phyloP scores from a whole-genome alignment of 768 basidiomycete genomes.

The Auriscalpium microsporum region DNA sequence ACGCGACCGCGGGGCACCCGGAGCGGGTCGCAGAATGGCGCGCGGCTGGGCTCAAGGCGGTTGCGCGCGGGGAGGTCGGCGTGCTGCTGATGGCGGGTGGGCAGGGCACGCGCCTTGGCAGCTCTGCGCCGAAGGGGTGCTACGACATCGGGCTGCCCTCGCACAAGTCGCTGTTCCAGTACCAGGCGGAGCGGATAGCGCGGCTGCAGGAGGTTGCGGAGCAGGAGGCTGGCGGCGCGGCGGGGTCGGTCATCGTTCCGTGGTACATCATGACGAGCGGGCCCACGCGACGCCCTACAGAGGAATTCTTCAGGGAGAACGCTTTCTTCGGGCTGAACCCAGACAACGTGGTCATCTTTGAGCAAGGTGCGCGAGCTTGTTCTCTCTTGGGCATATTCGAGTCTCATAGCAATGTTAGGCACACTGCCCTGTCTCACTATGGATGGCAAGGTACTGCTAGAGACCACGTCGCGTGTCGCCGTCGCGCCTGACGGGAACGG shows the following conservation, averaged over 20 bases:
- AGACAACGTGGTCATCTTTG: conserved; percentile 85
- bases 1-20: conserved; percentile 46
- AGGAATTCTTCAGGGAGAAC: conserved; percentile 72
- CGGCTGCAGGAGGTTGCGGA: conserved; percentile 75
- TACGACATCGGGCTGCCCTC: conserved; percentile 95
- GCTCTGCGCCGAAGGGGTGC: conserved; percentile 90
- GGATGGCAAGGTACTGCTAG: conserved; percentile 90
- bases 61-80: conserved; percentile 78
- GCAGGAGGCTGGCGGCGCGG: conserved; percentile 38
- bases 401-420: conserved; percentile 40
- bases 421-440: conserved; percentile 90
- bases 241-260: conserved; percentile 64
- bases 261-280: conserved; percentile 99
- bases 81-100: conserved; percentile 97
- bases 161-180: conserved; percentile 90
- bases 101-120: conserved; percentile 92
- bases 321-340: conserved; percentile 73
- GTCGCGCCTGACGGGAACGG: conserved; percentile 98
- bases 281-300: conserved; percentile 83
- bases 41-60: conserved; percentile 68
- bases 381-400: not conserved
- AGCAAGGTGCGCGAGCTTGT: conserved; percentile 67
- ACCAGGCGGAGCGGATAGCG: conserved; percentile 93
- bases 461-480: conserved; percentile 69
- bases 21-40: conserved; percentile 67